Evolutionary conservation across 192 early-diverging fungal genomes (phyloP).

Genomic region (Linnemannia elongata): DNA sequence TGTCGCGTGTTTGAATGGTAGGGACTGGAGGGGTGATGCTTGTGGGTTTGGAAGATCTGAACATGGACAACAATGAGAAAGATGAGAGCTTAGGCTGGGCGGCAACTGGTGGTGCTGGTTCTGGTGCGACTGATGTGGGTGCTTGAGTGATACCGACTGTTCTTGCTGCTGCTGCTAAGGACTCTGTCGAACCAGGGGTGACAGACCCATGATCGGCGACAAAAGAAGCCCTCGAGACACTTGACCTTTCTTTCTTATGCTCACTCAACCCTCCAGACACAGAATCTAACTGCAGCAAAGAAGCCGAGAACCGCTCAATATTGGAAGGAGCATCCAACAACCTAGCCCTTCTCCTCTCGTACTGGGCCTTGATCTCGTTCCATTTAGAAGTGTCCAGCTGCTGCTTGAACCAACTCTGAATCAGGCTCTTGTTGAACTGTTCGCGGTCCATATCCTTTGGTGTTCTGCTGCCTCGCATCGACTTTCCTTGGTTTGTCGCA

Average conservation of each 20-base stretch:
- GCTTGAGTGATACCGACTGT: not conserved
- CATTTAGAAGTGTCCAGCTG: constrained; percentile 35
- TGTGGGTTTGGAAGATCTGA: constrained; percentile 1
- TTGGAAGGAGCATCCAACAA: constrained; percentile 19
- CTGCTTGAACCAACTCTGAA: constrained; percentile 25
- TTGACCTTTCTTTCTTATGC: not conserved
- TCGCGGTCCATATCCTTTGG: not conserved
- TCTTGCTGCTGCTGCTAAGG: not conserved
- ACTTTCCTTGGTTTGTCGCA: not conserved
- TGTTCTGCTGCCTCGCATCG: too few relatives aligned
- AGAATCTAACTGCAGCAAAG: not conserved
- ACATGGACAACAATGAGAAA: not conserved
- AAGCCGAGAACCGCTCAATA: constrained; percentile 13
- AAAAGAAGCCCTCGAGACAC: not conserved
- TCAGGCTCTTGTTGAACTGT: not conserved
- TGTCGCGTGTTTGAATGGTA: not conserved
- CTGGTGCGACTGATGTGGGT: not conserved
- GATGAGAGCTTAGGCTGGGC: not conserved
- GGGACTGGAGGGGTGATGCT: not conserved
- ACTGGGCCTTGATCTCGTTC: constrained; percentile 35
- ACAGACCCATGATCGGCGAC: not conserved
- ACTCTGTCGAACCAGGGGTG: not conserved
- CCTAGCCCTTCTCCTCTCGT: constrained; percentile 22
- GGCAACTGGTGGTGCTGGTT: not conserved
- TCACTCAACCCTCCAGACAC: too few relatives aligned